Percentiles rank a stretch among this genome's conserved stretches.
phyloP scores from a whole-genome alignment of 441 rosid species.

The Adansonia grandidieri region DNA sequence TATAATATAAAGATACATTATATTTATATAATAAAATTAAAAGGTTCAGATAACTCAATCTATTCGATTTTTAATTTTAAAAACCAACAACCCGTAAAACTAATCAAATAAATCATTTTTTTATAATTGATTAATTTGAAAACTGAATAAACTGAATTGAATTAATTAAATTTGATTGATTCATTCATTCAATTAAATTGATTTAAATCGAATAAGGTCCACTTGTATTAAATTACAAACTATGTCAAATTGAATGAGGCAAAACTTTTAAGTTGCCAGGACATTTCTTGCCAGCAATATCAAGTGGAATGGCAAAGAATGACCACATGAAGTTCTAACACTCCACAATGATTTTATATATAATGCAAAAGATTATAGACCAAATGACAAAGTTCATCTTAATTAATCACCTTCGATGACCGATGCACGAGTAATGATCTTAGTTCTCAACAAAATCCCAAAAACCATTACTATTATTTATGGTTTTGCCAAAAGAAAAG shows the following conservation, averaged over 20 bases:
- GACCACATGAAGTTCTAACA: not conserved
- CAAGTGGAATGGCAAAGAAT: not conserved
- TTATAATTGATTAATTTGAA: too few species aligned
- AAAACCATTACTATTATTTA: not conserved
- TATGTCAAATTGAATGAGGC: not conserved
- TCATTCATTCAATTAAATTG: too few species aligned
- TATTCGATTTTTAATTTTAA: too few species aligned
- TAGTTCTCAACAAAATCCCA: not conserved
- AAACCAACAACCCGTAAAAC: too few species aligned
- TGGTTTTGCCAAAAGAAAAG: not conserved
- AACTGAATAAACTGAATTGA: too few species aligned
- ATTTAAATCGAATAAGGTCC: too few species aligned
- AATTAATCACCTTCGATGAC: not conserved
- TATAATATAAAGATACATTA: too few species aligned
- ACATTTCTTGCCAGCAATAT: not conserved
- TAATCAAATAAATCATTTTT: too few species aligned
- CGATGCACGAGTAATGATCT: not conserved
- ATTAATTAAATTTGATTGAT: too few species aligned
- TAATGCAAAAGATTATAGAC: not conserved
- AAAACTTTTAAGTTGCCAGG: not conserved
- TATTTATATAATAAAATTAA: too few species aligned
- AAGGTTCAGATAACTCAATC: too few species aligned
- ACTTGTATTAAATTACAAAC: not conserved
- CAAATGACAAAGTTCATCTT: not conserved
- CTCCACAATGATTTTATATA: not conserved